These are phyloP conservation scores for Aethionema arabicum DNA, from an alignment of 345 rosid species.

Conservation along the genomic window DNA sequence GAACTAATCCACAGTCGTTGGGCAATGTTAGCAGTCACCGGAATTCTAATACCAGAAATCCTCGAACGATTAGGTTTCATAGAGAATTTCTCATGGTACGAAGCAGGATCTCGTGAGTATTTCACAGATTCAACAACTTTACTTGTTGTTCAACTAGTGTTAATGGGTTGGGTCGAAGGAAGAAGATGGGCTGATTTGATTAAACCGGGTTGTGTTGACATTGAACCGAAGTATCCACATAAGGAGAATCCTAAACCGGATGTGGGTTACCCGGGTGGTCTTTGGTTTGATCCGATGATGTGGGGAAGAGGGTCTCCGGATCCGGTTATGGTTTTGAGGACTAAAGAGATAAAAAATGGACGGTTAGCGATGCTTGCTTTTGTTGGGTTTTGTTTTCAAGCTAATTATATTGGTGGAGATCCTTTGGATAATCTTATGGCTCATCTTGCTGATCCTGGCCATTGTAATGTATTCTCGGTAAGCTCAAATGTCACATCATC, in stretches of 20 bases:
- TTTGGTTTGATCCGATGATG: conserved; percentile 85
- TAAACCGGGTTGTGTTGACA: conserved; percentile 78
- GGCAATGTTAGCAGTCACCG: conserved; percentile 97
- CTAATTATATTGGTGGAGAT: conserved; percentile 64
- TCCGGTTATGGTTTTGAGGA: conserved; percentile 90
- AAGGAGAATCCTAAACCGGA: conserved; percentile 72
- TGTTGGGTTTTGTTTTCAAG: conserved; percentile 85
- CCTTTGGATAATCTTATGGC: conserved; percentile 77
- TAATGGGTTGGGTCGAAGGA: conserved; percentile 95
- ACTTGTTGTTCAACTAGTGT: conserved; percentile 62
- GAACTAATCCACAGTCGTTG: conserved; percentile 85
- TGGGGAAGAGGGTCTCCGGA: conserved; percentile 98
- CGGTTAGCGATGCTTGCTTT: conserved; percentile 94
- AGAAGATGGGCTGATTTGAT: conserved; percentile 92
- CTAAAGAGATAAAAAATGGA: conserved; percentile 92
- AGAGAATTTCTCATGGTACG: conserved; percentile 78
- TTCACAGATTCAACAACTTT: conserved; percentile 76
- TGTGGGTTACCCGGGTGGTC: conserved; percentile 88
- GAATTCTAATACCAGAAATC: conserved; percentile 79
- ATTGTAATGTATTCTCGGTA: conserved; percentile 88
- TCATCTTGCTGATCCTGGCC: conserved; percentile 98
- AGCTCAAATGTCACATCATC: neutral
- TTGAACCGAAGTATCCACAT: conserved; percentile 61
- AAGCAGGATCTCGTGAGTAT: conserved; percentile 73
- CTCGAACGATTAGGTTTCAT: conserved; percentile 73